Evolutionary conservation across 2,329 filamentous ascomycete species (phyloP).

Genomic region (Paramyrothecium roridum): DNA sequence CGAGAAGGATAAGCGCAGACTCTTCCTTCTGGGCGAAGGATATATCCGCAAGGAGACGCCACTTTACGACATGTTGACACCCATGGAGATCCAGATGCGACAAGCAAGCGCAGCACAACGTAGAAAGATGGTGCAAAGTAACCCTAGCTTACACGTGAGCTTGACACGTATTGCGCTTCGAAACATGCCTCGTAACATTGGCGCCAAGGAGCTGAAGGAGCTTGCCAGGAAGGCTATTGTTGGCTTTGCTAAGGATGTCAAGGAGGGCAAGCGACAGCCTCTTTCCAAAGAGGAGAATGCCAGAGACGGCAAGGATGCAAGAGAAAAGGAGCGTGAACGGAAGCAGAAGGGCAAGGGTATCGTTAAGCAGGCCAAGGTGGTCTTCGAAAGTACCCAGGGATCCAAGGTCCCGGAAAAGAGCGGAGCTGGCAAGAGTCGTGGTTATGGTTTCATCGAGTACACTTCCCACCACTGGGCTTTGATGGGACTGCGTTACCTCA

Average conservation of each 20-base stretch:
- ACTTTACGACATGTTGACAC: conserved; percentile 71
- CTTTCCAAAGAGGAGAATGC: conserved; percentile 87
- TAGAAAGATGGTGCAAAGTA: conserved; percentile 85
- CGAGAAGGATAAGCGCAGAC: conserved; percentile 83
- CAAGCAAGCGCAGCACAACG: conserved; percentile 85
- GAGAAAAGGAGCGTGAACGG: conserved; percentile 73
- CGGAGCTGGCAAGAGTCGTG: conserved; percentile 79
- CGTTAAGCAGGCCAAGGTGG: conserved; percentile 89
- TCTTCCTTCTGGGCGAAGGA: conserved; percentile 87
- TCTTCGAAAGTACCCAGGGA: conserved; percentile 85
- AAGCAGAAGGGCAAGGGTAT: conserved; percentile 82
- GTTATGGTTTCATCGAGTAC: conserved; percentile 98
- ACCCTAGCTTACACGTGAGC: conserved; percentile 84
- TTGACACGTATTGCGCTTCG: conserved; percentile 87
- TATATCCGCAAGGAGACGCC: conserved; percentile 74
- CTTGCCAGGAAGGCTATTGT: conserved; percentile 90
- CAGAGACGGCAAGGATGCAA: conserved; percentile 77
- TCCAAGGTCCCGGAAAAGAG: conserved; percentile 75
- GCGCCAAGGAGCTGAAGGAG: conserved; percentile 84
- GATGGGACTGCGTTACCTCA: conserved; percentile 92
- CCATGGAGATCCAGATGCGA: conserved; percentile 80
- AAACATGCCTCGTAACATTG: conserved; percentile 82
- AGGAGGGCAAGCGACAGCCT: conserved; percentile 68
- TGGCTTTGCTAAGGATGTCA: conserved; percentile 88
- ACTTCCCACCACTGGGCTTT: conserved; percentile 88